Conservation (phyloP, 2,329 filamentous ascomycete genomes). For the Botrytis galanthina region DNA sequence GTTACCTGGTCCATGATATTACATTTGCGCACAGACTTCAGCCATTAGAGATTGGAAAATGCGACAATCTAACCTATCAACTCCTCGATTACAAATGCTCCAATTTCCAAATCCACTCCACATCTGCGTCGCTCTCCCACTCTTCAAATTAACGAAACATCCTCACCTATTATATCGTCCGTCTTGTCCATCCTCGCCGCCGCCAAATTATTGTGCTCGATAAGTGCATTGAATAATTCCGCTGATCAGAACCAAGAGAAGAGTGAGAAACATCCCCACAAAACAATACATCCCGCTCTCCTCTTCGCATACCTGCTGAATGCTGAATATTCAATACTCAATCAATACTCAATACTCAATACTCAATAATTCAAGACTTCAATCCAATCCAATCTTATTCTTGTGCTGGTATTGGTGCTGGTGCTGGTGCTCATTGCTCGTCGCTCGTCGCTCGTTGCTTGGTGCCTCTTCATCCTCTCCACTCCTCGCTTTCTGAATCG, state of each 20-base stretch:
- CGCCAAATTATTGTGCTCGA: slow-evolving; percentile 1
- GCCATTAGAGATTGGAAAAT: neutral
- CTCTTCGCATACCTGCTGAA: neutral
- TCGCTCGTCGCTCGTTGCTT: neutral
- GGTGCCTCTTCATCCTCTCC: neutral
- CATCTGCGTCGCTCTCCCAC: neutral
- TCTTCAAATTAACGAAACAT: slow-evolving; percentile 5
- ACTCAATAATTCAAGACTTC: neutral
- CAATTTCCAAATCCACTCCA: neutral
- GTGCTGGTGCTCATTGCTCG: neutral
- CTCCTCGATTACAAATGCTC: neutral
- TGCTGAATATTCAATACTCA: neutral
- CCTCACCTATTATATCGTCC: slow-evolving; percentile 6
- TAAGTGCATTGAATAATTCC: slow-evolving; percentile 2
- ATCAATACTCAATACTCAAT: neutral
- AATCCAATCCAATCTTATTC: neutral
- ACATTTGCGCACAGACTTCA: slow-evolving; percentile 2
- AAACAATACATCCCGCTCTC: neutral
- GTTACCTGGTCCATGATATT: neutral
- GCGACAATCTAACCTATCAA: slow-evolving; percentile 4
- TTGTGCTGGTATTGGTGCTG: slow-evolving; percentile 4
- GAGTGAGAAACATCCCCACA: neutral
- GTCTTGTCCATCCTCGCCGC: slow-evolving; percentile 3
- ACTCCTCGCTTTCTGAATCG: neutral
- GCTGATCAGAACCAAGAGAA: slow-evolving; percentile 10